Evolutionary conservation across 2,329 filamentous ascomycete genomes (phyloP).

Genomic region (Curvularia spicifera): DNA sequence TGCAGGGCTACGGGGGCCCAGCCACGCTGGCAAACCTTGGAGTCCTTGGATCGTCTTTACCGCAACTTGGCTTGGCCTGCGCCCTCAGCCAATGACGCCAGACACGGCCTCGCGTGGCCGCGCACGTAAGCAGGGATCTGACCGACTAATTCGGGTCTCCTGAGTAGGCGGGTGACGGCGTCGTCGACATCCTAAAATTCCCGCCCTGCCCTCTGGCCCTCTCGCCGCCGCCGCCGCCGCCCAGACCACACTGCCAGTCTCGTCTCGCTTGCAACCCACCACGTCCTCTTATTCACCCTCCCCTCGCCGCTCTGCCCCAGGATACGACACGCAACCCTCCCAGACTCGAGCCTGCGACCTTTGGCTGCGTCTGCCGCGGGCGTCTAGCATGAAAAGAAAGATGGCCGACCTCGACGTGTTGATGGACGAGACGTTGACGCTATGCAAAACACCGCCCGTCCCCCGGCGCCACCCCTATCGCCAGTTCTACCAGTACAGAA

Average conservation of each 20-base stretch:
- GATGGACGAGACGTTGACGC: slow-evolving; percentile 22
- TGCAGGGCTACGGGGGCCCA: slow-evolving; percentile 25
- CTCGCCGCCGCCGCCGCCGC: slow-evolving; percentile 18
- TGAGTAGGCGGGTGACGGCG: slow-evolving; percentile 28
- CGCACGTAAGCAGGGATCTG: slow-evolving; percentile 28
- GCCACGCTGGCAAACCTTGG: slow-evolving; percentile 26
- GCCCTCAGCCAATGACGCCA: slow-evolving; percentile 26
- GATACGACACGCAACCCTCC: slow-evolving; percentile 1
- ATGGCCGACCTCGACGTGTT: slow-evolving; percentile 18
- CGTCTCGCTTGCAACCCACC: slow-evolving; percentile 21
- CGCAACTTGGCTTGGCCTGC: slow-evolving; percentile 13
- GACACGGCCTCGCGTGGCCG: slow-evolving; percentile 19
- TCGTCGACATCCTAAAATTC: slow-evolving; percentile 30
- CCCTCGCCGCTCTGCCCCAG: neutral
- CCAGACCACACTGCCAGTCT: slow-evolving; percentile 20
- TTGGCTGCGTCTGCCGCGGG: slow-evolving; percentile 1
- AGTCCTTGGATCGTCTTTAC: slow-evolving; percentile 10
- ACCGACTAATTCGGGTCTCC: slow-evolving; percentile 20
- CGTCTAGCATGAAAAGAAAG: slow-evolving; percentile 19
- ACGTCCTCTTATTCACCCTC: neutral
- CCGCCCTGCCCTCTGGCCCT: slow-evolving; percentile 22
- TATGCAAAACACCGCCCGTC: slow-evolving; percentile 27
- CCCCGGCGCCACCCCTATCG: slow-evolving; percentile 25
- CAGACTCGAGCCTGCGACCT: slow-evolving; percentile 14
- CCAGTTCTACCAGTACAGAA: slow-evolving; percentile 23